Conservation (phyloP, 495 filamentous ascomycete species). For the Clohesyomyces aquaticus region DNA sequence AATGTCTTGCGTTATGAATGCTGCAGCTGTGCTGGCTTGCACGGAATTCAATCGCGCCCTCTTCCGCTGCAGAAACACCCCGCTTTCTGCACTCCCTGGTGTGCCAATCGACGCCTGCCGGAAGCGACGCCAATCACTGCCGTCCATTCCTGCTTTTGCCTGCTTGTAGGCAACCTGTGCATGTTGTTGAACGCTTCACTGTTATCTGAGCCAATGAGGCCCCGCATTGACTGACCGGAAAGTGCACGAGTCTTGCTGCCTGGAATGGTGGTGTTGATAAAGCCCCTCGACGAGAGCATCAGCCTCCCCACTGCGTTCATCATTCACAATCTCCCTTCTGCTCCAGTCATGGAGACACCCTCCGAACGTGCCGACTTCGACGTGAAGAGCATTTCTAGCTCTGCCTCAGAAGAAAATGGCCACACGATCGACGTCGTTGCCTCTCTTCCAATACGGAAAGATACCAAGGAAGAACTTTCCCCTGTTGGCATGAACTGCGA, state of each 20-base stretch:
- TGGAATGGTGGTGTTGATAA: slow-evolving; percentile 13
- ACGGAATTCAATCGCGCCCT: too few species aligned
- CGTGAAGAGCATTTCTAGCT: slow-evolving; percentile 18
- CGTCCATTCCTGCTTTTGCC: not conserved
- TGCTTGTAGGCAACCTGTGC: slow-evolving; percentile 4
- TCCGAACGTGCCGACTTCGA: not conserved
- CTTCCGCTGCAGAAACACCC: not conserved
- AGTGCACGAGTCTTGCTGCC: slow-evolving; percentile 6
- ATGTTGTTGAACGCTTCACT: not conserved
- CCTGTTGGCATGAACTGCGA: slow-evolving; percentile 30
- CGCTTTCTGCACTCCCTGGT: not conserved
- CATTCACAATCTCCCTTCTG: not conserved
- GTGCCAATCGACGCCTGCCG: not conserved
- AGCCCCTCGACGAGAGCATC: not conserved
- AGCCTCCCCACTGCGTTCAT: not conserved
- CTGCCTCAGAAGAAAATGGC: not conserved
- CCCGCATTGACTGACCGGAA: slow-evolving; percentile 11
- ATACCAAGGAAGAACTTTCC: slow-evolving; percentile 28
- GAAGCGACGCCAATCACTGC: not conserved
- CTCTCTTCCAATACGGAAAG: slow-evolving; percentile 1
- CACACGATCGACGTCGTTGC: not conserved
- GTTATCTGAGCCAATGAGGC: slow-evolving; percentile 6
- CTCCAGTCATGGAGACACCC: slow-evolving; percentile 3
- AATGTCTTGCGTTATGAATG: too few species aligned
- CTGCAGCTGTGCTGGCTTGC: not conserved